phyloP scores from a whole-genome alignment of 129 eudicot species.

The Chrysanthemum lavandulifolium region DNA sequence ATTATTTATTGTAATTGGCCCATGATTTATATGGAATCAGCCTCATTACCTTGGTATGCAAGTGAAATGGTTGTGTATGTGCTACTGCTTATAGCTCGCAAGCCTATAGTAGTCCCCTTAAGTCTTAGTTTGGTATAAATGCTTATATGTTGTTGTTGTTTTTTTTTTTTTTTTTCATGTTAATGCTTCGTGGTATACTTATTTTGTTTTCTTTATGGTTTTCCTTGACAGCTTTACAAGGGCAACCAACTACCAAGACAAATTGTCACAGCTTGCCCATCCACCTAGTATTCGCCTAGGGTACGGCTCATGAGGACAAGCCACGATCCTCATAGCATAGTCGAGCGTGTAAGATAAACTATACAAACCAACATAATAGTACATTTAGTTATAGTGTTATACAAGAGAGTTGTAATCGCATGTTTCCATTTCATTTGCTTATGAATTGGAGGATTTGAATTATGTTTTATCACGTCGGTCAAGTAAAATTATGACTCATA shows the following conservation, averaged over 20 bases:
- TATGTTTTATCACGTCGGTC: background rate
- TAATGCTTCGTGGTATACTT: slow-evolving; percentile 3
- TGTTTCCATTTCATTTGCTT: too few species aligned
- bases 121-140: background rate
- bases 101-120: too few species aligned
- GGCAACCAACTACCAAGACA: slow-evolving; percentile 76
- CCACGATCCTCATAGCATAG: slow-evolving; percentile 99
- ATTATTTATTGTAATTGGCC: background rate
- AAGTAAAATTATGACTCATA: background rate
- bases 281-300: slow-evolving; percentile 80
- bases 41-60: background rate
- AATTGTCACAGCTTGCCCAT: slow-evolving; percentile 66
- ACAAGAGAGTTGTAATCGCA: too few species aligned
- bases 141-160: background rate
- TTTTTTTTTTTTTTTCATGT: background rate
- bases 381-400: background rate
- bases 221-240: slow-evolving; percentile 55
- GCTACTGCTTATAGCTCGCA: background rate
- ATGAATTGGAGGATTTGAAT: background rate
- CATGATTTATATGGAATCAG: background rate
- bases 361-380: background rate
- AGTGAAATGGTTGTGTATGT: slow-evolving; percentile 1
- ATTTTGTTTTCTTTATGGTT: background rate
- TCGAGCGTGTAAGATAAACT: slow-evolving; percentile 70
- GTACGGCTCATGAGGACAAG: slow-evolving; percentile 94